These are phyloP conservation scores for Hericium rajendrae DNA, from an alignment of 768 basidiomycete species.

Conservation along the genomic window DNA sequence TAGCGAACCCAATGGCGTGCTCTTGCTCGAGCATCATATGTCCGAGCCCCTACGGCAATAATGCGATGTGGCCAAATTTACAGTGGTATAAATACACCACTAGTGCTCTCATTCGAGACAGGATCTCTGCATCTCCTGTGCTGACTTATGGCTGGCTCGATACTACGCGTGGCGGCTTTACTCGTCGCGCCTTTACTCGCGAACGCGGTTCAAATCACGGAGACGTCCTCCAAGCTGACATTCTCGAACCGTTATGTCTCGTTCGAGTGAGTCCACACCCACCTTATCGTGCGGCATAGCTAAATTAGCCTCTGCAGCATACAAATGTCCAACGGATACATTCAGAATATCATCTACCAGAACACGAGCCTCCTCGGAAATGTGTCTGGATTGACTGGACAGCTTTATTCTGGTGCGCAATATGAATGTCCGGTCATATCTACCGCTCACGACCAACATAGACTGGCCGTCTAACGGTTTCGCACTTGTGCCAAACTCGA, in stretches of 20 bases:
- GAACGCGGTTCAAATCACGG: not conserved
- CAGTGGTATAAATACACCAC: too few species aligned
- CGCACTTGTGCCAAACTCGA: not conserved
- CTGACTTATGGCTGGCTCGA: too few species aligned
- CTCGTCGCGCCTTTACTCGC: not conserved
- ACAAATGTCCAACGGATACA: constrained; percentile 11
- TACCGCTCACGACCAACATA: not conserved
- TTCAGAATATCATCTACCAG: constrained; percentile 15
- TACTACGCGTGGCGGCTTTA: not conserved
- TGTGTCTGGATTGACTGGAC: constrained; percentile 16
- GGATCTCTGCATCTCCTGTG: too few species aligned
- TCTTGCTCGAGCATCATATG: too few species aligned
- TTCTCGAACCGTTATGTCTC: not conserved
- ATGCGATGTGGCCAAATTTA: too few species aligned
- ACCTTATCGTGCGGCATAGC: not conserved
- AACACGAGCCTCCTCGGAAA: constrained; percentile 14
- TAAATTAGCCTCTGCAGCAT: not conserved
- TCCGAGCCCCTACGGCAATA: too few species aligned
- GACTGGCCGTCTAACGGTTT: not conserved
- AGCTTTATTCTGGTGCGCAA: constrained; percentile 15
- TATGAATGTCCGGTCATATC: not conserved
- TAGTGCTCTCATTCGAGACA: too few species aligned
- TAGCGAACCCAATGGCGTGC: too few species aligned
- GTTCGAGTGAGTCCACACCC: not conserved
- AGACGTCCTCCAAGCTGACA: not conserved